phyloP scores from a whole-genome alignment of 225 moss, liverwort and hornwort species.

The Pseudoscleropodium purum region DNA sequence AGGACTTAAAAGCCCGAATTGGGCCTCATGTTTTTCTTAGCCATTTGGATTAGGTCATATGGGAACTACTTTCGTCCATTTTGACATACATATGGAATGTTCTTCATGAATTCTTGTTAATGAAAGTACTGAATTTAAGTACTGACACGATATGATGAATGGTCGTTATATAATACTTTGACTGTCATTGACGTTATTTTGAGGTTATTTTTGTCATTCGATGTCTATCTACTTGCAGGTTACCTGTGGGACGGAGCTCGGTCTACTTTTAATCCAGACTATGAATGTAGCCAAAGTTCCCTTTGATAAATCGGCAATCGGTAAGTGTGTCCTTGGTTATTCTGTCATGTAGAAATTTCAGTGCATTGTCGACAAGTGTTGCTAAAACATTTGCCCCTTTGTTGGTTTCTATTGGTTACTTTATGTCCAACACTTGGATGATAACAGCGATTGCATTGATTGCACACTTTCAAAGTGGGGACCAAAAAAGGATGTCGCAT shows the following conservation, averaged over 20 bases:
- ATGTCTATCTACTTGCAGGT: constrained; percentile 43
- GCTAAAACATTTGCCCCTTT: background rate
- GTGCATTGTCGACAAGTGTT: background rate
- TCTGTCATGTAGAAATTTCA: background rate
- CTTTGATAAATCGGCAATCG: constrained; percentile 49
- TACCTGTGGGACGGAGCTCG: constrained; percentile 93
- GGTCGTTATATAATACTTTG: background rate
- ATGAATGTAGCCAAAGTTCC: constrained; percentile 63
- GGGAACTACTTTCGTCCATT: background rate
- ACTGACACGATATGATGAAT: background rate
- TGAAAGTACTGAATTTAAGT: background rate
- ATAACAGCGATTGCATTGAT: background rate
- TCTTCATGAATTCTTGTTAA: background rate
- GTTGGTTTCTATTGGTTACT: background rate
- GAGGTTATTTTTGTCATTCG: background rate
- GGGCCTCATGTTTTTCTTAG: background rate
- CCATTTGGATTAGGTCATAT: background rate
- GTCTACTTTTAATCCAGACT: constrained; percentile 75
- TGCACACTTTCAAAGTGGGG: background rate
- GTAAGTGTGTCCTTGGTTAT: constrained; percentile 22
- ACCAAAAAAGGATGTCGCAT: background rate
- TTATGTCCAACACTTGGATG: background rate
- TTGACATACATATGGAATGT: background rate
- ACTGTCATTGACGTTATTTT: background rate
- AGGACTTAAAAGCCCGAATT: background rate